Evolutionary conservation across 2,329 filamentous ascomycete genomes (phyloP), one percentile per base, ranked within the genome.

Genomic region (Chalara sp.): DNA sequence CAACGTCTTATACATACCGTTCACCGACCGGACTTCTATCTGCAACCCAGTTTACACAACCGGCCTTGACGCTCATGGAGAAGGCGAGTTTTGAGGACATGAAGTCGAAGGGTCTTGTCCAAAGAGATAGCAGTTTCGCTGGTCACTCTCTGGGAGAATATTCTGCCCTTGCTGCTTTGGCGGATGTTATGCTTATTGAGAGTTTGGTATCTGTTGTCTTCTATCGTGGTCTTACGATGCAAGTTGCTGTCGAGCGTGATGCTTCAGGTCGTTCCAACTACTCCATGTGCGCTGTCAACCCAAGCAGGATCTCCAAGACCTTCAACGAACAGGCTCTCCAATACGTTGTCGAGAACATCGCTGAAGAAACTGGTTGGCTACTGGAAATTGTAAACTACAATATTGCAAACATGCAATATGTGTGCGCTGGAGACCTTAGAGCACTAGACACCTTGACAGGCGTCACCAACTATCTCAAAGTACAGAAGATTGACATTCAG

Each of bases 111-210:
- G 93, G 95, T 55, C 81, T 99, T 33, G 92, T 99, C 32, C 90
- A 96, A 62, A 81, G 89, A 53, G 92, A 97, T 75, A 96, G 89
- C 79, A 96, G 87, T 60, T 99, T 99, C 68, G 93, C 93, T 11
- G 93, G 93, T 59, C 93, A 99, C 76, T 99, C 95, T 1, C 83
- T 99, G 28, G 93, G 93, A 71, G 93, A 99, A 74, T 99, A 99
- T 76, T 96, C 91, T 56, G 93, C 93, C 7, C 83, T 99, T 56
- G 93, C 93, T 56, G 93, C 93, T 10, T 79, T 99, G 54, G 93
- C 95, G 8, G 92, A 99, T 65, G 93, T 99, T 67, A 96, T 99
- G 89, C 93, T 95, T n/a, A 99, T 99, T 64, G 93, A 99, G 76
- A 93, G 87, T 61, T 78, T 99, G 69, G 93, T 99, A 2, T 97